These are phyloP conservation scores for Stereum hirsutum DNA, from an alignment of 1,284 basidiomycete genomes.

Conservation along the genomic window DNA sequence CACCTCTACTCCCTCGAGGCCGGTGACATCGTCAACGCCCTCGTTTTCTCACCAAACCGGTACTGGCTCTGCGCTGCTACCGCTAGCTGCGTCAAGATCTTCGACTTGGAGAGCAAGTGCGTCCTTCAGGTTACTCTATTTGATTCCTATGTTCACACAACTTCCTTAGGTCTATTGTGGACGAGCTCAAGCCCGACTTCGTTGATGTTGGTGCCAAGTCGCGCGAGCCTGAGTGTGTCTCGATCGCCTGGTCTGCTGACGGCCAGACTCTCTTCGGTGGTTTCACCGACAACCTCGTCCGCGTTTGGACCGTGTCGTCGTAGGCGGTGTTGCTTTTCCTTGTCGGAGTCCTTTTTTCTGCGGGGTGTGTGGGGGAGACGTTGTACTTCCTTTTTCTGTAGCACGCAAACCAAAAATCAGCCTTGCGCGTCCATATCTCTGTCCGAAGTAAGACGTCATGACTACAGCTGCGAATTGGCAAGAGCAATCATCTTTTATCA, in stretches of 20 bases:
- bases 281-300: conserved; percentile 87
- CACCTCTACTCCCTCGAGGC: conserved; percentile 99
- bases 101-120: conserved; percentile 96
- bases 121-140: conserved; percentile 22
- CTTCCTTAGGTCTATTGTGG: conserved; percentile 84
- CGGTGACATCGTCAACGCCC: conserved; percentile 96
- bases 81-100: conserved; percentile 97
- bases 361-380: conserved; percentile 5
- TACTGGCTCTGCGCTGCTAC: conserved; percentile 99
- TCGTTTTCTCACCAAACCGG: conserved; percentile 99
- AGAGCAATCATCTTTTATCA: no score
- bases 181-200: conserved; percentile 95
- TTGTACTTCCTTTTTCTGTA: conserved; percentile 13
- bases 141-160: not conserved
- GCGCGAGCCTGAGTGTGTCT: conserved; percentile 91
- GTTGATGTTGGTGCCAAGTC: conserved; percentile 72
- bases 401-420: conserved; percentile 14
- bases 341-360: conserved; percentile 1
- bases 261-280: conserved; percentile 96
- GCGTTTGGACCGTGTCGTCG: conserved; percentile 86
- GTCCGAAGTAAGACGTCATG: no score
- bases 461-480: no score
- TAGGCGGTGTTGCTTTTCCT: conserved; percentile 32
- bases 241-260: conserved; percentile 98
- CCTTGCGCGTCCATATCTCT: conserved; percentile 6